Conservation (phyloP, 1,284 basidiomycete genomes). For the Cryptococcus jaspeensis region DNA sequence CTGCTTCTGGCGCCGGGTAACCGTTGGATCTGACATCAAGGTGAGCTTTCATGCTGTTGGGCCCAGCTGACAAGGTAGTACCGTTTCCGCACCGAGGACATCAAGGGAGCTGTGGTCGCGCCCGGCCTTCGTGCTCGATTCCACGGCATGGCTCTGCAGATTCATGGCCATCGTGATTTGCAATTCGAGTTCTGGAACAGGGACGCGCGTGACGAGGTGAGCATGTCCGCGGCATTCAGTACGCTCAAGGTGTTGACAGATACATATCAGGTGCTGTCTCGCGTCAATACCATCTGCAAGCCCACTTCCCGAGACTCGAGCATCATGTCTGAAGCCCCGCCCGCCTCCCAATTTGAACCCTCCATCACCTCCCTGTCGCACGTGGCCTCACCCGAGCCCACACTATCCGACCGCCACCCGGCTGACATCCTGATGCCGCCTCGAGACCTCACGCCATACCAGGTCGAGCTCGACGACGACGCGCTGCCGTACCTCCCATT, state of each 20-base stretch:
- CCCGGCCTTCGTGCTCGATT: conserved; percentile 48
- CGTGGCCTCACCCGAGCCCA: not conserved
- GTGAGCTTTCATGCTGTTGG: conserved; percentile 19
- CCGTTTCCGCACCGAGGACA: conserved; percentile 55
- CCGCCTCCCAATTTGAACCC: not conserved
- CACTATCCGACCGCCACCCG: conserved; percentile 15
- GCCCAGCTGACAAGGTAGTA: conserved; percentile 53
- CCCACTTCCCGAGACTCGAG: not conserved
- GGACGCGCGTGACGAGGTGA: conserved; percentile 55
- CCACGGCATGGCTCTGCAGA: conserved; percentile 56
- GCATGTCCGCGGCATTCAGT: conserved; percentile 4
- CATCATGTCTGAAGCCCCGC: conserved; percentile 7
- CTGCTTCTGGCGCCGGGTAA: conserved; percentile 50
- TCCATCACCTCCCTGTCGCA: not conserved
- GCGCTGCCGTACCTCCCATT: conserved; percentile 45
- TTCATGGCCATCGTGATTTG: conserved; percentile 58
- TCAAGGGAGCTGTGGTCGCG: conserved; percentile 54
- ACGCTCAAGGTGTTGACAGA: not conserved
- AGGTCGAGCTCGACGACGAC: conserved; percentile 35
- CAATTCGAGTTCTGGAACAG: conserved; percentile 58
- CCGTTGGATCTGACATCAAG: conserved; percentile 45
- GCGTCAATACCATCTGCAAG: conserved; percentile 8
- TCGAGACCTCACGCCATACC: conserved; percentile 25
- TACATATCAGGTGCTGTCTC: conserved; percentile 16
- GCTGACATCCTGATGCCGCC: conserved; percentile 39